phyloP scores from a whole-genome alignment of 306 rosid genomes.

The Inga oerstediana region DNA sequence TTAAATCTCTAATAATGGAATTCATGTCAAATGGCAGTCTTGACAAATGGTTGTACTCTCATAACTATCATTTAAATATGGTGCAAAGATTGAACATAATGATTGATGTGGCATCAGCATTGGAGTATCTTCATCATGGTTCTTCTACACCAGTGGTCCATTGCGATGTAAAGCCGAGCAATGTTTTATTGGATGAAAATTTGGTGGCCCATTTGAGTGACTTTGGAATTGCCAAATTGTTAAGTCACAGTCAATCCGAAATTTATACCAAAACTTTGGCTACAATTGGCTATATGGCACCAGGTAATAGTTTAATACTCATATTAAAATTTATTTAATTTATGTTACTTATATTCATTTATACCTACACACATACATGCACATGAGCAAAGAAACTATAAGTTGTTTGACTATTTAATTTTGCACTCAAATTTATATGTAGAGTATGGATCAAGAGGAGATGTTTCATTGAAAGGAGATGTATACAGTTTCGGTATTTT shows the following conservation, averaged over 20 bases:
- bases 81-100: not conserved
- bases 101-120: slow-evolving; percentile 7
- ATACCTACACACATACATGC: not conserved
- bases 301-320: not conserved
- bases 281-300: not conserved
- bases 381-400: not conserved
- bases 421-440: not conserved
- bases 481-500: slow-evolving; percentile 49
- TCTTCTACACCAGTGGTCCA: not conserved
- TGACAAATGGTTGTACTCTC: not conserved
- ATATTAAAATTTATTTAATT: not conserved
- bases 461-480: slow-evolving; percentile 44
- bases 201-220: slow-evolving; percentile 7
- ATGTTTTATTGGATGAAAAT: not conserved
- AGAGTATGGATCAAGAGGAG: slow-evolving; percentile 13
- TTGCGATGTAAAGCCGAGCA: not conserved
- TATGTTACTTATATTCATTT: not conserved
- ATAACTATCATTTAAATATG: not conserved
- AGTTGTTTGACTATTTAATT: not conserved
- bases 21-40: slow-evolving; percentile 7
- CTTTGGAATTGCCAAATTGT: not conserved
- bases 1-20: slow-evolving; percentile 7
- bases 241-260: not conserved
- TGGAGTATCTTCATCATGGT: not conserved
- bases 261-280: not conserved